Conservation (phyloP, 2,329 filamentous ascomycete species). For the Drechslerella dactyloides region DNA sequence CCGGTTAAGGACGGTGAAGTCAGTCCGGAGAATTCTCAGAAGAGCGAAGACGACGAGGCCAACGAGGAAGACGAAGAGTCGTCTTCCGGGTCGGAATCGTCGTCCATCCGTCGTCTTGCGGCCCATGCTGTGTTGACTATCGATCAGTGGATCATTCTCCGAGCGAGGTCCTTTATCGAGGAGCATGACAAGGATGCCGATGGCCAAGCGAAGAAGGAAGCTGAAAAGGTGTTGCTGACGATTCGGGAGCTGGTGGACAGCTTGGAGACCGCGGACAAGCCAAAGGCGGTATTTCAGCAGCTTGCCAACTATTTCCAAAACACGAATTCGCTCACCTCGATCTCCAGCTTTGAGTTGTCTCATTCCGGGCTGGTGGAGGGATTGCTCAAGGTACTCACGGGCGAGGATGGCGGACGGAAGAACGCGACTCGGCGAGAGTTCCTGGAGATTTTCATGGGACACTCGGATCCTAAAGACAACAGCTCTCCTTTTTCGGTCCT, state of each 20-base stretch:
- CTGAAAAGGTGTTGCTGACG: constrained; percentile 74
- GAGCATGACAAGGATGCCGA: constrained; percentile 78
- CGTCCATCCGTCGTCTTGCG: constrained; percentile 52
- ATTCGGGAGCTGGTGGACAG: constrained; percentile 72
- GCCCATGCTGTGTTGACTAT: constrained; percentile 56
- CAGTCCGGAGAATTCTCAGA: constrained; percentile 56
- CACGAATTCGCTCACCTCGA: constrained; percentile 61
- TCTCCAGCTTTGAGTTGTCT: constrained; percentile 92
- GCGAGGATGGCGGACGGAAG: constrained; percentile 63
- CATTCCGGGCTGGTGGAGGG: constrained; percentile 87
- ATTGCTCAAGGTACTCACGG: constrained; percentile 80
- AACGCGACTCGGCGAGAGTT: constrained; percentile 77
- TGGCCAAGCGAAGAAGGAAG: constrained; percentile 77
- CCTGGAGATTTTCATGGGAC: constrained; percentile 87
- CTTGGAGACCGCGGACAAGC: constrained; percentile 62
- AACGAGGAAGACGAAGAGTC: constrained; percentile 51
- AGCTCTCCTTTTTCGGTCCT: constrained; percentile 85
- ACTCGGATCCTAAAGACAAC: constrained; percentile 60
- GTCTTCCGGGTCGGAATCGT: constrained; percentile 41
- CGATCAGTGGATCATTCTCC: constrained; percentile 71
- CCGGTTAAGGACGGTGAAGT: constrained; percentile 58
- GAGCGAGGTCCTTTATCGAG: constrained; percentile 83
- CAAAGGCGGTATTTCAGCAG: constrained; percentile 72
- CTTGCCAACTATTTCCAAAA: constrained; percentile 85
- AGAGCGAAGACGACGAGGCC: constrained; percentile 59